Percentiles rank a stretch among this genome's conserved stretches.
phyloP scores from a whole-genome alignment of 495 filamentous ascomycete genomes.

The Penicillium argentinense region DNA sequence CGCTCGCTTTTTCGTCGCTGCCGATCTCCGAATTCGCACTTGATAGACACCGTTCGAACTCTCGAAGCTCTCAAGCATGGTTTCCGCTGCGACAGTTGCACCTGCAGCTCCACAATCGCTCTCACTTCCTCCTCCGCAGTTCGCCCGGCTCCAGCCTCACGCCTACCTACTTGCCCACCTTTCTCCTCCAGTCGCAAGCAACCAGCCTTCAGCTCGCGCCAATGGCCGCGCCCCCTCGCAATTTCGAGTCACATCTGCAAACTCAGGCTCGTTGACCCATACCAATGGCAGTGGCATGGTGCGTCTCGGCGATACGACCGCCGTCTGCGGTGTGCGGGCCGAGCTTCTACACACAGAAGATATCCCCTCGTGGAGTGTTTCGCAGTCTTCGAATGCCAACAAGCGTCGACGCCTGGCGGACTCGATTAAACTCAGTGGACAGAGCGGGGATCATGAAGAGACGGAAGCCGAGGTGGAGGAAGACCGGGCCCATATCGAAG shows the following conservation, averaged over 20 bases:
- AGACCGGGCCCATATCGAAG: slow-evolving; percentile 56
- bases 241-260: slow-evolving; percentile 67
- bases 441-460: slow-evolving; percentile 4
- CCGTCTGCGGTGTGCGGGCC: slow-evolving; percentile 85
- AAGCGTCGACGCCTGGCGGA: slow-evolving; percentile 35
- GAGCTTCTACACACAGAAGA: slow-evolving; percentile 75
- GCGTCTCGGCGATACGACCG: slow-evolving; percentile 82
- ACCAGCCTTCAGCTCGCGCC: slow-evolving; percentile 63
- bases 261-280: slow-evolving; percentile 80
- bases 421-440: slow-evolving; percentile 10
- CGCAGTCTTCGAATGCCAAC: slow-evolving; percentile 19
- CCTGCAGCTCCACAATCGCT: slow-evolving; percentile 46
- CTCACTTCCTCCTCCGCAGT: slow-evolving; percentile 75
- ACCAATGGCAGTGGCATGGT: slow-evolving; percentile 87
- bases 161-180: slow-evolving; percentile 90
- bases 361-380: slow-evolving; percentile 63
- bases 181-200: slow-evolving; percentile 53
- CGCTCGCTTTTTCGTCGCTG: slow-evolving; percentile 24
- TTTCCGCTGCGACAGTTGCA: slow-evolving; percentile 23
- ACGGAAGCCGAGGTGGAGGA: slow-evolving; percentile 31
- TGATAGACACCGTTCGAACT: not conserved
- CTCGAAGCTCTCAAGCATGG: slow-evolving; percentile 19
- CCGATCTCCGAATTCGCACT: not conserved
- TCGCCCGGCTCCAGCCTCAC: slow-evolving; percentile 85
- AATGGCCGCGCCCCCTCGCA: slow-evolving; percentile 72